phyloP scores from a whole-genome alignment of 2,329 filamentous ascomycete species.

The Grosmannia clavigera region DNA sequence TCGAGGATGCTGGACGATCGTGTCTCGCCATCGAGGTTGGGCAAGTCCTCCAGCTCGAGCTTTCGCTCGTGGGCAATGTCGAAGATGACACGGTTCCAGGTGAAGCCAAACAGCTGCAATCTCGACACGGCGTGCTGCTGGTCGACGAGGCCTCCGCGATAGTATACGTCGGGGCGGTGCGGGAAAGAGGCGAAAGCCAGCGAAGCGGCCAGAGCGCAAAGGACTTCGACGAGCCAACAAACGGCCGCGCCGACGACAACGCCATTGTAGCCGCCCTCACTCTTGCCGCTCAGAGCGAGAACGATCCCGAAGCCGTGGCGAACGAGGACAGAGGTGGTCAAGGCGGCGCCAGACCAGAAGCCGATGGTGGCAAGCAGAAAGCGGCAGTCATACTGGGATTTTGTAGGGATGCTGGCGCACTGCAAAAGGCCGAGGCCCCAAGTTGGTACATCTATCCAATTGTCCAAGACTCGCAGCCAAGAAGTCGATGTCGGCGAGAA shows the following conservation, averaged over 20 bases:
- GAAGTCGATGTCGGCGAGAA: not conserved
- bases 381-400: constrained; percentile 16
- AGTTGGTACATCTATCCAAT: constrained; percentile 14
- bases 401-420: constrained; percentile 17
- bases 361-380: constrained; percentile 17
- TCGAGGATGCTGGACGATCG: constrained; percentile 17
- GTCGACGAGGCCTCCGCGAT: constrained; percentile 19
- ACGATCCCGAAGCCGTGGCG: constrained; percentile 17
- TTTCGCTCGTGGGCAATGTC: constrained; percentile 17
- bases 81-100: constrained; percentile 22
- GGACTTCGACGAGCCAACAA: constrained; percentile 17
- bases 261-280: not conserved
- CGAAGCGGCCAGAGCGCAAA: constrained; percentile 12
- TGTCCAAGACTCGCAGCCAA: constrained; percentile 3
- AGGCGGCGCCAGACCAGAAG: constrained; percentile 14
- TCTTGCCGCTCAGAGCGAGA: constrained; percentile 8
- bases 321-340: constrained; percentile 14
- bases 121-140: constrained; percentile 22
- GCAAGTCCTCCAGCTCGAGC: constrained; percentile 20
- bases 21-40: constrained; percentile 18
- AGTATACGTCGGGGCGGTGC: constrained; percentile 22
- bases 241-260: constrained; percentile 10
- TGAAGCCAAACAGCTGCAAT: constrained; percentile 17
- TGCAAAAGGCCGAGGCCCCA: constrained; percentile 18
- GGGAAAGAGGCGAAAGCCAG: constrained; percentile 19